phyloP scores from a whole-genome alignment of 108 stramenopile species.

The Chaetoceros muelleri region DNA sequence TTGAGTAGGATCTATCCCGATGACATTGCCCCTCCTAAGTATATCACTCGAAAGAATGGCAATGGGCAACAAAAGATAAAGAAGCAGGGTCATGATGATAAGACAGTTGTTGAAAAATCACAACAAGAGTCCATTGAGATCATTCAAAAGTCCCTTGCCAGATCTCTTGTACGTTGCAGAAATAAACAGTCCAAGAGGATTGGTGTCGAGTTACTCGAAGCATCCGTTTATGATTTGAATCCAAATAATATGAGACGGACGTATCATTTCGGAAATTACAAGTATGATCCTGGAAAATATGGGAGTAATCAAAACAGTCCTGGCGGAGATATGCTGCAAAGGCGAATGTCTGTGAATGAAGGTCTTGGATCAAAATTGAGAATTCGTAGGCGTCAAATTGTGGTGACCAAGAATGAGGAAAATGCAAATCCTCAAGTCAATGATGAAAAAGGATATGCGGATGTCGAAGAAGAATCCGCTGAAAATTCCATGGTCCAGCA shows the following conservation, averaged over 20 bases:
- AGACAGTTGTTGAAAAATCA: not conserved
- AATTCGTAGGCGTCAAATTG: slow-evolving; percentile 3
- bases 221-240: slow-evolving; percentile 54
- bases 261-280: slow-evolving; percentile 41
- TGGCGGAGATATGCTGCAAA: not conserved
- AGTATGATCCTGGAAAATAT: slow-evolving; percentile 54
- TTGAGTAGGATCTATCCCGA: slow-evolving; percentile 30
- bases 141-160: slow-evolving; percentile 56
- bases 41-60: not conserved
- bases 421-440: not conserved
- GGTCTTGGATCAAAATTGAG: not conserved
- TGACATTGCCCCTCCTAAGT: slow-evolving; percentile 50
- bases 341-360: not conserved
- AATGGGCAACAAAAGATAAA: not conserved
- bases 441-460: not conserved
- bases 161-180: slow-evolving; percentile 24
- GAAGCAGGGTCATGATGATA: slow-evolving; percentile 1
- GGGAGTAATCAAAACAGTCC: not conserved
- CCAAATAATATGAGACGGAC: slow-evolving; percentile 58
- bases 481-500: slow-evolving; percentile 21
- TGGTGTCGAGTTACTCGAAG: slow-evolving; percentile 70
- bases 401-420: not conserved
- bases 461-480: slow-evolving; percentile 2
- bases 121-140: slow-evolving; percentile 19
- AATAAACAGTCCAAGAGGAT: slow-evolving; percentile 17